These are phyloP conservation scores for Telfairia occidentalis DNA, from an alignment of 331 rosid species.

Conservation along the genomic window DNA sequence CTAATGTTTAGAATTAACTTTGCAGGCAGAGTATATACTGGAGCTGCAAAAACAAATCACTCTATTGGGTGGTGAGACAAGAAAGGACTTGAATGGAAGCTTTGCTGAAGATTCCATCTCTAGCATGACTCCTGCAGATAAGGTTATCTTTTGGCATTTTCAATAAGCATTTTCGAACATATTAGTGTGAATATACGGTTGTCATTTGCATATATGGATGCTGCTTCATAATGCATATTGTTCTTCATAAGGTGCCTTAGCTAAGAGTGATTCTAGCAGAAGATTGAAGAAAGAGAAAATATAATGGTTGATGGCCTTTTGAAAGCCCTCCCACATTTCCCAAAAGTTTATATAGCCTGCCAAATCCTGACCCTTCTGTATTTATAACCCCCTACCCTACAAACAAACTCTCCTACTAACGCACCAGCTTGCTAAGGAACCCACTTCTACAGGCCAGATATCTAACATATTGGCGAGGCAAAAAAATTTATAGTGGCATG, in stretches of 20 bases:
- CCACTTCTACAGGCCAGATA: not conserved
- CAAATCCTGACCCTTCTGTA: not conserved
- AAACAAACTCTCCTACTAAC: not conserved
- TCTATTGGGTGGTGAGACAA: conserved; percentile 64
- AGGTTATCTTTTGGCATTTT: conserved; percentile 39
- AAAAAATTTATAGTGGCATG: too few relatives aligned
- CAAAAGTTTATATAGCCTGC: not conserved
- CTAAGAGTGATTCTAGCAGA: not conserved
- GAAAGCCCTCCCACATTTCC: not conserved
- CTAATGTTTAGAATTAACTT: conserved; percentile 11
- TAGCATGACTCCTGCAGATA: conserved; percentile 57
- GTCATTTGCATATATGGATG: not conserved
- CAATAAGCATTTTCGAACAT: not conserved
- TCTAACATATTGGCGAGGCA: not conserved
- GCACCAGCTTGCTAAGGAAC: not conserved
- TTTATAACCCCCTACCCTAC: not conserved
- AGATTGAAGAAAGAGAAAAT: not conserved
- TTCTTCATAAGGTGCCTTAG: not conserved
- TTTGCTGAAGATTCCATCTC: conserved; percentile 65
- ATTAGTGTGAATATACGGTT: not conserved
- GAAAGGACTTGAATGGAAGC: conserved; percentile 67
- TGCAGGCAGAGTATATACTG: conserved; percentile 80
- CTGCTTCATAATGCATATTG: not conserved
- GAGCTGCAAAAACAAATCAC: conserved; percentile 92
- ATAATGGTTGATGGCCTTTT: not conserved